phyloP scores from a whole-genome alignment of 139 green algal genomes.

The Chlamydomonas sphaeroides region DNA sequence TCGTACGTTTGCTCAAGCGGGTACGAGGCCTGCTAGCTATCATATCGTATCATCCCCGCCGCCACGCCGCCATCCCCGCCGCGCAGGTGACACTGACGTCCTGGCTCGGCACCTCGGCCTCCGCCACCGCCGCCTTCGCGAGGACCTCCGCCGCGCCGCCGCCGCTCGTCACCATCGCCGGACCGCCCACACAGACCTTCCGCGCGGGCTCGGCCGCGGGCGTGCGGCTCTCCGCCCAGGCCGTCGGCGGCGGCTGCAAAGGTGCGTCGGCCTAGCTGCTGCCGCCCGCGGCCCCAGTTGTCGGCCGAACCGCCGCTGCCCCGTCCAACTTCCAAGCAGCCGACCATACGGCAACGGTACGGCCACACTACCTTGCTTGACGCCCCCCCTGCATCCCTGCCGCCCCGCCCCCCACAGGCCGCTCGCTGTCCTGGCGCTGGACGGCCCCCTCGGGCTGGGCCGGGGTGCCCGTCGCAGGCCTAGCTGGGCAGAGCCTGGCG shows the following conservation, averaged over 20 bases:
- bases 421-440: background rate
- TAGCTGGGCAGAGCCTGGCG: background rate
- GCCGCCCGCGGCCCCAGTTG: too few relatives aligned
- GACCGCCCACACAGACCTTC: background rate
- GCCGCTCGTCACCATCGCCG: background rate
- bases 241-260: slow-evolving; percentile 12
- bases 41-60: background rate
- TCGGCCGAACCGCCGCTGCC: too few relatives aligned
- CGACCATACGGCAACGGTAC: too few relatives aligned
- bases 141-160: background rate
- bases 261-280: slow-evolving; percentile 2
- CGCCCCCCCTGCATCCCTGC: too few relatives aligned
- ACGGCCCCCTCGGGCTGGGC: background rate
- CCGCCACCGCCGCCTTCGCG: background rate
- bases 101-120: slow-evolving; percentile 4
- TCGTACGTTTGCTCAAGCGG: too few relatives aligned
- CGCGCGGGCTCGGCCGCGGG: background rate
- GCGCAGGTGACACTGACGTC: background rate
- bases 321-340: too few relatives aligned
- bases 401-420: too few relatives aligned
- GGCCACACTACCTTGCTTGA: too few relatives aligned
- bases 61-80: too few relatives aligned
- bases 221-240: background rate
- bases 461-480: background rate
- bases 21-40: too few relatives aligned